Conservation (phyloP, 257 asterid species). For the Nicotiana knightiana region DNA sequence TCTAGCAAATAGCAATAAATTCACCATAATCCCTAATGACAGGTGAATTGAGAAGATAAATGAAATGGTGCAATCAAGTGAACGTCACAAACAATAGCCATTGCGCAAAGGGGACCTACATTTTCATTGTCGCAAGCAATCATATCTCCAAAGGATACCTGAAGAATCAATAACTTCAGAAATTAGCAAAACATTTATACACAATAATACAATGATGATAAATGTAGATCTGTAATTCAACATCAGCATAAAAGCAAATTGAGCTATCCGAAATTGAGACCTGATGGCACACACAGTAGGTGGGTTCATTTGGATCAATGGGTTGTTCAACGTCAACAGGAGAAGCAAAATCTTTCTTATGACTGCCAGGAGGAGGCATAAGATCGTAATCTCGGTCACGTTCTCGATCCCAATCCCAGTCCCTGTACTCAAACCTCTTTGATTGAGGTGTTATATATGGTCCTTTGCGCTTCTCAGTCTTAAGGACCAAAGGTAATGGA, state of each 20-base stretch:
- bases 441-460: constrained; percentile 59
- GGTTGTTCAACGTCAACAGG: constrained; percentile 78
- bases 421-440: constrained; percentile 72
- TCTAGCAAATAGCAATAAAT: neutral
- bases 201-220: neutral
- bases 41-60: neutral
- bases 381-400: constrained; percentile 91
- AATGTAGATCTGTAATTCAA: neutral
- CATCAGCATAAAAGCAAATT: neutral
- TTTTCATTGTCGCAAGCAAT: constrained; percentile 98
- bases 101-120: constrained; percentile 28
- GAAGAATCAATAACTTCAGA: constrained; percentile 25
- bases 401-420: constrained; percentile 88
- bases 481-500: constrained; percentile 73
- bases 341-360: constrained; percentile 66
- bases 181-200: neutral
- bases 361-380: constrained; percentile 98
- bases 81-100: neutral
- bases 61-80: neutral
- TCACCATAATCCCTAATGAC: neutral
- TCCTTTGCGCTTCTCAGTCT: constrained; percentile 60
- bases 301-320: constrained; percentile 94
- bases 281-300: constrained; percentile 96
- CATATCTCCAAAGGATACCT: constrained; percentile 98
- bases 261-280: constrained; percentile 30